Conservation (phyloP, 2,329 filamentous ascomycete species). For the Chaetomium sp. region DNA sequence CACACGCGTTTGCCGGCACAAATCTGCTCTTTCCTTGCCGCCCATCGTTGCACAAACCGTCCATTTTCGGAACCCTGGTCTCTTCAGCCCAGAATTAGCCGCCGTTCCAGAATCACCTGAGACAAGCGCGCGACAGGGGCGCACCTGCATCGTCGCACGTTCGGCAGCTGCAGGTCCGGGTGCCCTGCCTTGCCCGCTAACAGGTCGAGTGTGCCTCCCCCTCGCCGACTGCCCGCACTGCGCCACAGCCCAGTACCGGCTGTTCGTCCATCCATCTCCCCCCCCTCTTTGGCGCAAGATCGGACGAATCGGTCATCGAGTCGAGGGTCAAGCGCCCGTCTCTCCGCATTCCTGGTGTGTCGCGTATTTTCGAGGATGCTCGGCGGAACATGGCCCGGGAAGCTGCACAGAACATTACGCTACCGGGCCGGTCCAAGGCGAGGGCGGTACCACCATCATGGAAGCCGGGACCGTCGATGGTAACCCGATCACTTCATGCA, state of each 20-base stretch:
- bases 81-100: conserved; percentile 12
- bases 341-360: neutral
- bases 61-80: neutral
- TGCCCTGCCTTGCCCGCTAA: neutral
- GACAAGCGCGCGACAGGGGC: conserved; percentile 21
- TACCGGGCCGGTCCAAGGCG: neutral
- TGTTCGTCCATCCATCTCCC: neutral
- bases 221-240: conserved; percentile 5
- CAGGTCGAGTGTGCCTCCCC: neutral
- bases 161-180: neutral
- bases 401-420: neutral
- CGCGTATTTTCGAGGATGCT: neutral
- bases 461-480: neutral
- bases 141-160: neutral
- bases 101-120: conserved; percentile 7
- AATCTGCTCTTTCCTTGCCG: neutral
- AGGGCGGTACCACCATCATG: neutral
- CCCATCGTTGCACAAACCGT: conserved; percentile 11
- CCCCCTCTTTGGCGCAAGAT: neutral
- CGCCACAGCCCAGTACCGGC: conserved; percentile 5
- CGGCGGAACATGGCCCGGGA: neutral
- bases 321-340: conserved; percentile 29
- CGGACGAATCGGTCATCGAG: conserved; percentile 30
- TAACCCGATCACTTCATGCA: conserved; percentile 11
- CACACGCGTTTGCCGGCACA: neutral